Base-by-base conservation (phyloP, 2,329 filamentous ascomycete genomes). In the Acephala macrosclerotiorum region DNA sequence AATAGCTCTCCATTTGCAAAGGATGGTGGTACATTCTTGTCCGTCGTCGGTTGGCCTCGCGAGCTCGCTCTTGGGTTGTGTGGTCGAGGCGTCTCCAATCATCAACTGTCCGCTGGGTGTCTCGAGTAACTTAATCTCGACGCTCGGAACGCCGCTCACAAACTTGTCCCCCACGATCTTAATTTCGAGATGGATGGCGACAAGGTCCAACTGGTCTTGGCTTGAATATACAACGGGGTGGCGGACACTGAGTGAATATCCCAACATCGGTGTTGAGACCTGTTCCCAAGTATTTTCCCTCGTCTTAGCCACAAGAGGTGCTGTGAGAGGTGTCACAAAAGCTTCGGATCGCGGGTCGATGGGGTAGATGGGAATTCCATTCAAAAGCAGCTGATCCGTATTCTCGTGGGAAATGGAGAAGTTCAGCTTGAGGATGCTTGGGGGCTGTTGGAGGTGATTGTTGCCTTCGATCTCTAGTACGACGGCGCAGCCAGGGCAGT, bases 101-200 rank as follows among this genome's bases (percentile, higher is more conserved):
- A 86, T 77, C 42, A 91, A 79, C 58, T 85, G 83, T 61, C 83
- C 83, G 18, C 78, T 78, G 3, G 82, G 80, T 0, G 85, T 86
- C 80, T 89, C 85, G 75, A 93, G 80, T 20, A 92, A 79, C 71
- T 85, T 85, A 55, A 92, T 80, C 55, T 85, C 83, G 64, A 93
- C 81, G 33, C 79, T 79, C 42, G 85, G 83, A 26, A 89, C 80
- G 26, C 79, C 81, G 53, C 85, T 78, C 62, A 90, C 77, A 65
- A 88, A 87, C 51, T 80, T 79, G 61, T 82, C 77, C 64, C 85
- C 86, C 29, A 91, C 84, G 74, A 88, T 84, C 66, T 88, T 82
- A 67, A 91, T 83, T 69, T 87, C 81, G 42, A 91, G 77, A 68
- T 85, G 81, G 64, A 91, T 73, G 42, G 80, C 76, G 60, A 89